Percentiles rank a stretch among this genome's conserved stretches.
Evolutionary conservation across 805 yeast genomes (phyloP).

Genomic region (Helenozyma rhizophorensis): DNA sequence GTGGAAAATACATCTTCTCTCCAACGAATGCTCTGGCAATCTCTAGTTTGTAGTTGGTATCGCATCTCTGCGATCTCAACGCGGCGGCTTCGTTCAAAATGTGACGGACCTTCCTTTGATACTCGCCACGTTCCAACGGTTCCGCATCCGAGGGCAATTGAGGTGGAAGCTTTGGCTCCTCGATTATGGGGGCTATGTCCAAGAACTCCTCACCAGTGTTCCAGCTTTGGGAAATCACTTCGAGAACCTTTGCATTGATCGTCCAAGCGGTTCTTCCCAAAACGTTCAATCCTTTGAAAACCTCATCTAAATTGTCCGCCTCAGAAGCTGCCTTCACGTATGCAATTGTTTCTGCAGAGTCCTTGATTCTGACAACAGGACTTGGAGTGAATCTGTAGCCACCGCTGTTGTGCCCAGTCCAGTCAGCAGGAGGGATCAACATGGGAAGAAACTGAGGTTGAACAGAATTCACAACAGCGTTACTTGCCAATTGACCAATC

Average conservation of each 20-base stretch:
- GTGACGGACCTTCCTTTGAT: conserved; percentile 59
- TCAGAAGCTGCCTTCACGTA: conserved; percentile 83
- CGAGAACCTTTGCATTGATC: conserved; percentile 66
- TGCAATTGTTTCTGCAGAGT: conserved; percentile 85
- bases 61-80: conserved; percentile 85
- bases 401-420: conserved; percentile 80
- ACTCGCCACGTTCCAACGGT: conserved; percentile 64
- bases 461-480: conserved; percentile 56
- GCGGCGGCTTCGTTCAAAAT: conserved; percentile 58
- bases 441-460: conserved; percentile 90
- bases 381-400: conserved; percentile 71
- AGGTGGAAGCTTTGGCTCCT: conserved; percentile 41
- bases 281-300: conserved; percentile 58
- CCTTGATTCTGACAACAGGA: conserved; percentile 68
- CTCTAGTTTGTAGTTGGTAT: conserved; percentile 87
- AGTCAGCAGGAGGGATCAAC: conserved; percentile 85
- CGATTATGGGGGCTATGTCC: conserved; percentile 58
- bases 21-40: conserved; percentile 89
- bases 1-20: conserved; percentile 73
- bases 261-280: conserved; percentile 88
- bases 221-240: conserved; percentile 76
- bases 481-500: conserved; percentile 62
- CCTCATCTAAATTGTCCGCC: conserved; percentile 56
- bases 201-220: conserved; percentile 72
- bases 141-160: conserved; percentile 65